phyloP scores from a whole-genome alignment of 495 filamentous ascomycete species.

The Tuber aestivum region DNA sequence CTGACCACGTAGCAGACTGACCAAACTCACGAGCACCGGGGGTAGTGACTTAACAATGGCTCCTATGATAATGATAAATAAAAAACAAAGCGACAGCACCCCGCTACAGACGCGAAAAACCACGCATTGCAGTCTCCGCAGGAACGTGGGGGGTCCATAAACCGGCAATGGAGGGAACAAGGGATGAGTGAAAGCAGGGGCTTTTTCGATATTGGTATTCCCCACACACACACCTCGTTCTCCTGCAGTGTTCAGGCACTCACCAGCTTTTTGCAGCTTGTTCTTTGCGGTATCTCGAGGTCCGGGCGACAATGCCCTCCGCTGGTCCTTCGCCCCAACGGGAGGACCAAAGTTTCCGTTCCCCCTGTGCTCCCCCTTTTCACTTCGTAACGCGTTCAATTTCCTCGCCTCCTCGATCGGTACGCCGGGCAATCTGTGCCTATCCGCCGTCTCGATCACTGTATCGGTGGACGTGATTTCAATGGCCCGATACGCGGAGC shows the following conservation, averaged over 20 bases:
- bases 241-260: slow-evolving; percentile 13
- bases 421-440: slow-evolving; percentile 58
- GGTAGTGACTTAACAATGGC: slow-evolving; percentile 60
- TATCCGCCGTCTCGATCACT: slow-evolving; percentile 61
- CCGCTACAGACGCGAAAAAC: slow-evolving; percentile 61
- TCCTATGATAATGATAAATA: slow-evolving; percentile 68
- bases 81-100: slow-evolving; percentile 68
- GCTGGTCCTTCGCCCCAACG: neutral
- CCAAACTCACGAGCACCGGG: slow-evolving; percentile 47
- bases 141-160: slow-evolving; percentile 66
- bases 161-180: slow-evolving; percentile 82
- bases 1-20: slow-evolving; percentile 50
- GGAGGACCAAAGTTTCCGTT: neutral
- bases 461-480: slow-evolving; percentile 63
- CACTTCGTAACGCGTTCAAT: slow-evolving; percentile 54
- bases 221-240: neutral
- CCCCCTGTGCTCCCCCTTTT: slow-evolving; percentile 6
- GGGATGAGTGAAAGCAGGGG: slow-evolving; percentile 66
- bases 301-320: neutral
- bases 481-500: slow-evolving; percentile 28
- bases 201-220: slow-evolving; percentile 38
- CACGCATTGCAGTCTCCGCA: slow-evolving; percentile 59
- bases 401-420: slow-evolving; percentile 60
- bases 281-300: slow-evolving; percentile 7
- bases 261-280: slow-evolving; percentile 6